These are phyloP conservation scores for Viola odorata DNA, from an alignment of 345 rosid genomes.

Conservation along the genomic window DNA sequence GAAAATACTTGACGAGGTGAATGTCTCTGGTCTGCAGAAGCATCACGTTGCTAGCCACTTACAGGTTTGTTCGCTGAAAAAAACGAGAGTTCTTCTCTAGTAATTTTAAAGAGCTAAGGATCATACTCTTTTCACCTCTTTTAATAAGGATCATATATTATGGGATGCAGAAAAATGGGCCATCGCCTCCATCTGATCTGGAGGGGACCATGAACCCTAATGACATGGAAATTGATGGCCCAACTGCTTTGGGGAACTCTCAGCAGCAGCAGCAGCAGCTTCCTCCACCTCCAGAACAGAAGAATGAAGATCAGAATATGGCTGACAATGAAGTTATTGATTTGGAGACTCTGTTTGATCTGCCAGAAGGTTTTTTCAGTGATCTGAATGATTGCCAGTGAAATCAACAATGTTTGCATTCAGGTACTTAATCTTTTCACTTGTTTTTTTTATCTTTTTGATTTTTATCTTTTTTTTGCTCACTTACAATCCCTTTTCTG, in stretches of 20 bases:
- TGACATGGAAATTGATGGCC: constrained; percentile 4
- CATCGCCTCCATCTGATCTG: too few species aligned
- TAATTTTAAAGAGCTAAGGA: too few species aligned
- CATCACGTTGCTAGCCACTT: constrained; percentile 41
- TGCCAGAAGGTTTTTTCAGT: neutral
- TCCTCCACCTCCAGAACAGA: constrained; percentile 6
- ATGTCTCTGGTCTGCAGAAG: constrained; percentile 36
- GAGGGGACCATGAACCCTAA: too few species aligned
- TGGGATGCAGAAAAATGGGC: too few species aligned
- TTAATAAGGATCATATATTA: constrained; percentile 39
- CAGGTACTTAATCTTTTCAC: neutral
- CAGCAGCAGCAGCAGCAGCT: neutral
- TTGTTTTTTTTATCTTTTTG: neutral
- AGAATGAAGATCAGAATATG: neutral
- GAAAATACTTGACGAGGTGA: constrained; percentile 42
- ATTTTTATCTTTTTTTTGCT: neutral
- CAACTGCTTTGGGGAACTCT: neutral
- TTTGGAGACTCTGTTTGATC: constrained; percentile 2
- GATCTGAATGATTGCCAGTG: constrained; percentile 8
- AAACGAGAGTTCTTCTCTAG: too few species aligned
- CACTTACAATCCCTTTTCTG: neutral
- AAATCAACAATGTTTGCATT: neutral
- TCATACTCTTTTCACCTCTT: neutral
- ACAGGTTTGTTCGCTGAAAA: constrained; percentile 40
- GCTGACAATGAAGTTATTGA: constrained; percentile 1